Evolutionary conservation across 202 grass and related monocot species (phyloP).

Genomic region (Zoysia matrella): DNA sequence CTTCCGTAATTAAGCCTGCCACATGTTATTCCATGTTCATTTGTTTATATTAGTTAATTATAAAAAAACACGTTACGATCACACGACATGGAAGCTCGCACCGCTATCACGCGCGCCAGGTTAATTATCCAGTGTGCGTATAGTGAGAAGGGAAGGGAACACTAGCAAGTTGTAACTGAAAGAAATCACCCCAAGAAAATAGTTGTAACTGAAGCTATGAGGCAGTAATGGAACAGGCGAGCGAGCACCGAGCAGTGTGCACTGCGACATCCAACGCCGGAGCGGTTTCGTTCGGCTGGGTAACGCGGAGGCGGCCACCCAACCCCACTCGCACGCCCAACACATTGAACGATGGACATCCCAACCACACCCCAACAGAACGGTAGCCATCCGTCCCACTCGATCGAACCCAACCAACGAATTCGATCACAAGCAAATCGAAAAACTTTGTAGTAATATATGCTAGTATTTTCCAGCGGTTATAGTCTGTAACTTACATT

Average conservation of each 20-base stretch:
- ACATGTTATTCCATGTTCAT: no score
- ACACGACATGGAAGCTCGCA: no score
- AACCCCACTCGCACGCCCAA: conserved; percentile 30
- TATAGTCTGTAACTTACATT: no score
- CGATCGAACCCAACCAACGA: no score
- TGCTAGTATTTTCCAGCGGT: no score
- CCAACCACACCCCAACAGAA: conserved; percentile 42
- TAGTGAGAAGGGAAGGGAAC: not conserved
- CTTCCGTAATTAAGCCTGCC: no score
- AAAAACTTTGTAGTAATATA: no score
- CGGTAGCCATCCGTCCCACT: not conserved
- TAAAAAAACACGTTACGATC: no score
- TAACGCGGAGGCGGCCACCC: conserved; percentile 34
- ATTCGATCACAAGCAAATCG: no score
- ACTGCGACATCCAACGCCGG: not conserved
- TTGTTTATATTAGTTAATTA: no score
- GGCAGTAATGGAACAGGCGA: not conserved
- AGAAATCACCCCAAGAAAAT: not conserved
- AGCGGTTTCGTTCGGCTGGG: conserved; percentile 45
- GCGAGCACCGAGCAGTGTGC: not conserved
- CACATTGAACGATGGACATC: conserved; percentile 33
- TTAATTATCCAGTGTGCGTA: no score
- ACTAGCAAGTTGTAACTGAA: not conserved
- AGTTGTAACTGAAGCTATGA: not conserved
- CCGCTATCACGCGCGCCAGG: no score